Percentiles rank a stretch among this genome's conserved stretches.
These are phyloP conservation scores for Cutaneotrichosporon sp. DNA, from an alignment of 1,284 basidiomycete genomes.

Conservation along the genomic window DNA sequence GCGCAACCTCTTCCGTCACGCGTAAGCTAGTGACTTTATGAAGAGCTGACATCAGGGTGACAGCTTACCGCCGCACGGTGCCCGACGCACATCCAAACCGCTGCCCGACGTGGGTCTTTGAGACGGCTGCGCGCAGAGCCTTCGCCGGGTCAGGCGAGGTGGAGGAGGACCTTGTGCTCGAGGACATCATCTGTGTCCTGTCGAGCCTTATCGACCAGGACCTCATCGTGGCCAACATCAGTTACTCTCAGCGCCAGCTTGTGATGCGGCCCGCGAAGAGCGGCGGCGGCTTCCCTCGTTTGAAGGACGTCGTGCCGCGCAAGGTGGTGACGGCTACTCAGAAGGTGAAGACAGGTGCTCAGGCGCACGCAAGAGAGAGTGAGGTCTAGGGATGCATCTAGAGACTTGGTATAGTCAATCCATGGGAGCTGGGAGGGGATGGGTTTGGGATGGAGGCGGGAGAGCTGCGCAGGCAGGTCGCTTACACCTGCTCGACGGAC, in stretches of 20 bases:
- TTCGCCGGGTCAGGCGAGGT: constrained; percentile 45
- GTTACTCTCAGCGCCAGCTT: constrained; percentile 44
- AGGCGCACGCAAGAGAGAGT: not conserved
- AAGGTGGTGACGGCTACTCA: constrained; percentile 18
- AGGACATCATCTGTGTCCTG: constrained; percentile 49
- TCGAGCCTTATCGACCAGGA: constrained; percentile 53
- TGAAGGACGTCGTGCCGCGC: constrained; percentile 31
- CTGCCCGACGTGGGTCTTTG: constrained; percentile 47
- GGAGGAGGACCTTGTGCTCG: constrained; percentile 43
- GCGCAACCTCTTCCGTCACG: constrained; percentile 52
- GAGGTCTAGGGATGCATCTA: constrained; percentile 7
- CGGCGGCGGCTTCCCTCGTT: constrained; percentile 46
- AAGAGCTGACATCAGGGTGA: constrained; percentile 29
- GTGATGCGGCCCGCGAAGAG: constrained; percentile 39
- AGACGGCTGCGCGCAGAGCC: constrained; percentile 29
- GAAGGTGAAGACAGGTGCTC: not conserved
- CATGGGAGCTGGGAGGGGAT: too few relatives aligned
- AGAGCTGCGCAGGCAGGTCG: not conserved
- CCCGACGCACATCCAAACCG: constrained; percentile 30
- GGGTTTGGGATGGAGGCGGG: too few relatives aligned
- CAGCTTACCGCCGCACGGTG: constrained; percentile 32
- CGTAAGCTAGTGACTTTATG: constrained; percentile 37
- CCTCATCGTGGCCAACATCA: constrained; percentile 43
- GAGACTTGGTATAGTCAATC: too few relatives aligned
- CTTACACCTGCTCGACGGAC: constrained; percentile 5